phyloP scores from a whole-genome alignment of 495 filamentous ascomycete genomes.

The Aspergillus leporis region DNA sequence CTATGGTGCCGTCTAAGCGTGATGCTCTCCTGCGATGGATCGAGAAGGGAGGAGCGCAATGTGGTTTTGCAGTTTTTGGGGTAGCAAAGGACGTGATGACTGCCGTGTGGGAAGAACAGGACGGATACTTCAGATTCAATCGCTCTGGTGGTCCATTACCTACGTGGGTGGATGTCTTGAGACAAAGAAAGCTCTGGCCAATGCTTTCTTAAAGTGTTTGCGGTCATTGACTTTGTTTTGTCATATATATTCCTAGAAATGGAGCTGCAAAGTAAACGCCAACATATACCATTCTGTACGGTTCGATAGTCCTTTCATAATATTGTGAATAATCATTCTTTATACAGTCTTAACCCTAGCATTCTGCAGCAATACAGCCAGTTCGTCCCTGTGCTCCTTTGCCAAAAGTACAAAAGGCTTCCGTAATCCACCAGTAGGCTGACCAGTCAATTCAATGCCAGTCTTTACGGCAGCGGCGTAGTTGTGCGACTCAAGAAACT shows the following conservation, averaged over 20 bases:
- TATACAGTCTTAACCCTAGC: constrained; percentile 37
- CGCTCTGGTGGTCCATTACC: constrained; percentile 28
- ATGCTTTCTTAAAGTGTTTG: constrained; percentile 27
- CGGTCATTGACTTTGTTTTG: not conserved
- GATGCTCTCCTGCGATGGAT: constrained; percentile 25
- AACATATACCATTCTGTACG: not conserved
- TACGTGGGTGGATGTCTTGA: constrained; percentile 31
- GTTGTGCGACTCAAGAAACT: constrained; percentile 37
- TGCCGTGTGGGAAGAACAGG: constrained; percentile 32
- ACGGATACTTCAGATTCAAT: constrained; percentile 24
- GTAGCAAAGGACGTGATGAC: constrained; percentile 29
- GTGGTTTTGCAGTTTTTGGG: constrained; percentile 26
- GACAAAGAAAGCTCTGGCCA: constrained; percentile 31
- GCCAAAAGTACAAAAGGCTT: constrained; percentile 35
- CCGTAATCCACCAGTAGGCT: constrained; percentile 33
- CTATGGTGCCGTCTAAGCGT: constrained; percentile 22
- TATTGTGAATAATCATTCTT: not conserved
- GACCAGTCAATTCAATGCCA: constrained; percentile 34
- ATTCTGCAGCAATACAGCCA: constrained; percentile 29
- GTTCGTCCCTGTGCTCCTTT: constrained; percentile 26
- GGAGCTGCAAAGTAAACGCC: not conserved
- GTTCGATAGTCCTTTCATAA: constrained; percentile 8
- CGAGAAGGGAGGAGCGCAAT: constrained; percentile 25
- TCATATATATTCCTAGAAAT: not conserved
- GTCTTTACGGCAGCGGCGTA: constrained; percentile 38